Conservation (phyloP, 1,284 basidiomycete species). For the Agaricales sp. region DNA sequence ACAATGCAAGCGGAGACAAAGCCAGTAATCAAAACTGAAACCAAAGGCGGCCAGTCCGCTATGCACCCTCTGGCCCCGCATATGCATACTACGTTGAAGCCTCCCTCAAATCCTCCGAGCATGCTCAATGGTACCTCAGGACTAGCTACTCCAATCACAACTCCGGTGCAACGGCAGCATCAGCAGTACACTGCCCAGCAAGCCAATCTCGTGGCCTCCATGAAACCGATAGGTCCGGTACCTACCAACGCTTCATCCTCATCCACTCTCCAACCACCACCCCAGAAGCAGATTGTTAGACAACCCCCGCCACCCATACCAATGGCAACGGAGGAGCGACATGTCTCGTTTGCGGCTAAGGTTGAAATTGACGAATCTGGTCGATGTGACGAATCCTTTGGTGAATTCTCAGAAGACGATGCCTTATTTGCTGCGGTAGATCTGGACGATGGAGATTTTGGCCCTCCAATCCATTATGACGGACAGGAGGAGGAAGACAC, state of each 20-base stretch:
- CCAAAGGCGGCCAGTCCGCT: not conserved
- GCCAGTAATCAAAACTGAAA: not conserved
- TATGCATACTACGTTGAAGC: not conserved
- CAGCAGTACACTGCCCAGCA: not conserved
- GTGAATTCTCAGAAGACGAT: conserved; percentile 53
- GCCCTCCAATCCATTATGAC: conserved; percentile 39
- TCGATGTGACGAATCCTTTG: conserved; percentile 32
- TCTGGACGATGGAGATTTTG: conserved; percentile 40
- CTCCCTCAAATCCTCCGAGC: not conserved
- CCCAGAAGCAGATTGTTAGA: not conserved
- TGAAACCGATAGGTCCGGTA: conserved; percentile 5
- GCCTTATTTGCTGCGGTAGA: conserved; percentile 50
- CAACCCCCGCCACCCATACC: conserved; percentile 11
- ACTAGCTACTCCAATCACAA: not conserved
- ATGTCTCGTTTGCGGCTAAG: not conserved
- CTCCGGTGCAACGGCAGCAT: not conserved
- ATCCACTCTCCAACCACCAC: conserved; percentile 1
- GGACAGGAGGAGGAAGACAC: conserved; percentile 20
- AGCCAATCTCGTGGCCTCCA: conserved; percentile 1
- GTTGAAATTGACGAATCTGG: conserved; percentile 4
- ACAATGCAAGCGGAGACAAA: not conserved
- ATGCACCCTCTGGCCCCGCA: not conserved
- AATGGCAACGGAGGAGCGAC: conserved; percentile 6
- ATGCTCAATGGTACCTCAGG: not conserved
- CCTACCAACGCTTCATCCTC: conserved; percentile 3